Percentiles rank a stretch among this genome's conserved stretches.
phyloP scores from a whole-genome alignment of 805 yeast genomes.

The Metschnikowia shivogae region DNA sequence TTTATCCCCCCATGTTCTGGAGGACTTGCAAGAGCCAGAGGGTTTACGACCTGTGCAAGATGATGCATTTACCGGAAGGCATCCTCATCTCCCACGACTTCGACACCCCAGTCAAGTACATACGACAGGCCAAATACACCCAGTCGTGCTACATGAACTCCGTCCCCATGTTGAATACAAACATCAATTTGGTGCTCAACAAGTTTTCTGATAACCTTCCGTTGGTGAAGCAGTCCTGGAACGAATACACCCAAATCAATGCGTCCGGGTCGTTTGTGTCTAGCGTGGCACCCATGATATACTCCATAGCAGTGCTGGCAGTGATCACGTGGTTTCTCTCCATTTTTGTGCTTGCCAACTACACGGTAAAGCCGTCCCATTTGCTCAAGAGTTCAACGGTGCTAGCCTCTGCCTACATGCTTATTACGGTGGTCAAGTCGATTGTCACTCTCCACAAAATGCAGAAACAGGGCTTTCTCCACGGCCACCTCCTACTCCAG shows the following conservation, averaged over 20 bases:
- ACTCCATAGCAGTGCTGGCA: slow-evolving; percentile 59
- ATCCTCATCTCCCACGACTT: slow-evolving; percentile 28
- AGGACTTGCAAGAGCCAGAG: slow-evolving; percentile 19
- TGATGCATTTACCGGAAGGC: slow-evolving; percentile 30
- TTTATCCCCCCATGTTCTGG: slow-evolving; percentile 32
- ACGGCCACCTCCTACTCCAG: slow-evolving; percentile 43
- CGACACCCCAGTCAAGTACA: slow-evolving; percentile 20
- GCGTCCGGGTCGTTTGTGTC: slow-evolving; percentile 46
- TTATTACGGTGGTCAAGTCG: slow-evolving; percentile 46
- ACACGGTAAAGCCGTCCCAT: slow-evolving; percentile 57
- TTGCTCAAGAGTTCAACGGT: slow-evolving; percentile 48
- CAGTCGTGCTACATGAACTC: slow-evolving; percentile 30
- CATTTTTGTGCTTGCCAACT: slow-evolving; percentile 59
- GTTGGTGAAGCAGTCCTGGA: slow-evolving; percentile 47
- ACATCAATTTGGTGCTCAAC: slow-evolving; percentile 30
- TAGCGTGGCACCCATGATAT: slow-evolving; percentile 58
- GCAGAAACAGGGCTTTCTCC: slow-evolving; percentile 39
- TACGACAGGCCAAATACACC: slow-evolving; percentile 22
- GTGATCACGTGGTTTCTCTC: slow-evolving; percentile 63
- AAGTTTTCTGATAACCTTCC: slow-evolving; percentile 37
- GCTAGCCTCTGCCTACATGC: slow-evolving; percentile 52
- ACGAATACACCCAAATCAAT: slow-evolving; percentile 25
- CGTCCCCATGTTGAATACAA: slow-evolving; percentile 38
- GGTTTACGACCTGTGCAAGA: slow-evolving; percentile 30
- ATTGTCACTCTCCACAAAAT: slow-evolving; percentile 45